phyloP scores from a whole-genome alignment of 1,284 basidiomycete genomes.

The Boletus hoseneyae region DNA sequence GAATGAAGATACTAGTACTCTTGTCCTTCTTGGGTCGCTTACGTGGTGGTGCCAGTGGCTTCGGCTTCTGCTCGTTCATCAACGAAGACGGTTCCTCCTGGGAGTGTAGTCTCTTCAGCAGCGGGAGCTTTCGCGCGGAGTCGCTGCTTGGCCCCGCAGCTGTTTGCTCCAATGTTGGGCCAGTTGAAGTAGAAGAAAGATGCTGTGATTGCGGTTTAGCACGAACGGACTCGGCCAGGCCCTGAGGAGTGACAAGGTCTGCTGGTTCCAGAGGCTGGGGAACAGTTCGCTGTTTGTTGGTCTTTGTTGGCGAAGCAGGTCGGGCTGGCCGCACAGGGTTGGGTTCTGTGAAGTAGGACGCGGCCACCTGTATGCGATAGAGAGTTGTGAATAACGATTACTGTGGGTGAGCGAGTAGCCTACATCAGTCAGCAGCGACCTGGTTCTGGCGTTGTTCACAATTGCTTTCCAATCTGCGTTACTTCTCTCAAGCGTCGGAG shows the following conservation, averaged over 20 bases:
- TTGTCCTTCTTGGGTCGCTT: conserved; percentile 43
- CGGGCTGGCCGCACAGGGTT: conserved; percentile 6
- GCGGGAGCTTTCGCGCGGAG: background rate
- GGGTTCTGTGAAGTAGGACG: conserved; percentile 37
- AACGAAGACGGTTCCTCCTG: conserved; percentile 18
- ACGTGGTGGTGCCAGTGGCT: conserved; percentile 15
- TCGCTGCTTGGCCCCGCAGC: background rate
- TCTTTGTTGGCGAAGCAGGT: conserved; percentile 21
- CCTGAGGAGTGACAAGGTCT: conserved; percentile 34
- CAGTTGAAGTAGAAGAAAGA: background rate
- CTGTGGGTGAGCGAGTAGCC: conserved; percentile 24
- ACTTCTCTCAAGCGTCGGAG: conserved; percentile 81
- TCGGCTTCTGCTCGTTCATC: conserved; percentile 11
- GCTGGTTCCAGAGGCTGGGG: conserved; percentile 20
- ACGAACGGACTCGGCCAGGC: conserved; percentile 29
- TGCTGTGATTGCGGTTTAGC: conserved; percentile 24
- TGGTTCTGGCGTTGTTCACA: conserved; percentile 67
- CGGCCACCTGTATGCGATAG: conserved; percentile 33
- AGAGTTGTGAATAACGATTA: background rate
- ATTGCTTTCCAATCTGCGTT: conserved; percentile 80
- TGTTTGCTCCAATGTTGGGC: conserved; percentile 1
- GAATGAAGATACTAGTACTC: conserved; percentile 47
- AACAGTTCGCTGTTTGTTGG: conserved; percentile 19
- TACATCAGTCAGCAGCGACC: conserved; percentile 55
- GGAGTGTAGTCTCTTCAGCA: conserved; percentile 25